These are phyloP conservation scores for Stipa capillata DNA, from an alignment of 176 grass and related monocot genomes.

Conservation along the genomic window DNA sequence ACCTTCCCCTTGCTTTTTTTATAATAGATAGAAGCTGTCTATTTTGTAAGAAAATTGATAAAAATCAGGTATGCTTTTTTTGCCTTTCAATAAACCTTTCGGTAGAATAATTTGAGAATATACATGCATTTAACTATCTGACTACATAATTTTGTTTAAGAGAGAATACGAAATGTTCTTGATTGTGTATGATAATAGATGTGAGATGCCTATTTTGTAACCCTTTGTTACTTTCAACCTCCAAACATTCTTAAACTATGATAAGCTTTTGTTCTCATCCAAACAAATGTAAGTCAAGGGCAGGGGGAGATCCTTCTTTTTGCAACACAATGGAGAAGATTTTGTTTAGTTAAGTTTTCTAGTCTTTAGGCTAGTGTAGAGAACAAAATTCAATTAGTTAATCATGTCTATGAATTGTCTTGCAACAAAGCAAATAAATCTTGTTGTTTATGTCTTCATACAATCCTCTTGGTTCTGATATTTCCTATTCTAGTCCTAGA, in stretches of 20 bases:
- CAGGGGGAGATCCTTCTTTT: neutral
- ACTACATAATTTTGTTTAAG: neutral
- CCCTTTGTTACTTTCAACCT: neutral
- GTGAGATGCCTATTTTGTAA: neutral
- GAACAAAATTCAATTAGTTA: neutral
- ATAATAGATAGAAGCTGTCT: no score
- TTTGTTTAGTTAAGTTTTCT: neutral
- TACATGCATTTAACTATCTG: neutral
- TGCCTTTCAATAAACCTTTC: neutral
- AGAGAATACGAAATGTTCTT: neutral
- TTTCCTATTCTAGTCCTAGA: constrained; percentile 47
- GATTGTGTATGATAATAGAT: neutral
- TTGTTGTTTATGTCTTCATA: neutral
- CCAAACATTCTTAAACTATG: neutral
- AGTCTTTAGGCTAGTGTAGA: neutral
- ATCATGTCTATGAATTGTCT: neutral
- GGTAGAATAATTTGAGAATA: neutral
- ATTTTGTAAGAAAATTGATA: neutral
- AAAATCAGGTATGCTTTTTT: neutral
- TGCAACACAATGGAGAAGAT: neutral
- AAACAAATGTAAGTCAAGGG: neutral
- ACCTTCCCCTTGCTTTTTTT: no score
- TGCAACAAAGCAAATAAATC: neutral
- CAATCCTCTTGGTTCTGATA: neutral
- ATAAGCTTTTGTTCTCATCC: neutral